Base-by-base conservation (phyloP, 495 filamentous ascomycete genomes). In the Aspergillus hancockii region DNA sequence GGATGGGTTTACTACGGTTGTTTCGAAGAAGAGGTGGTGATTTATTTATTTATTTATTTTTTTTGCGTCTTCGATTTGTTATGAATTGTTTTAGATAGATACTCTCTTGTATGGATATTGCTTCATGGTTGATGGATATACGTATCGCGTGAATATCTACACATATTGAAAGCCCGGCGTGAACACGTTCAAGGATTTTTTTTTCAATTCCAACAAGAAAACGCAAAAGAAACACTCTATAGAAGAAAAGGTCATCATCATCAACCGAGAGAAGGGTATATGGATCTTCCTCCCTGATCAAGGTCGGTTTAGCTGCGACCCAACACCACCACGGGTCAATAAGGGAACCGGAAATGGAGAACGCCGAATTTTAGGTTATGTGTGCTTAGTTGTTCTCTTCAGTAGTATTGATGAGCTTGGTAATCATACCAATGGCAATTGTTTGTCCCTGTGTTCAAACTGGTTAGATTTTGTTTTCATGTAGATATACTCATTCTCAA, bases 401-500 rank as follows among this genome's bases (percentile, higher is more conserved):
- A 2, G 2, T 71, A 2, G 2, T 71, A 14, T 71, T 74, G 68
- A 88, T 83, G 30, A 97, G 82, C 80, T 91, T 97, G 50, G 88
- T 96, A 71, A 97, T 92, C 83, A 96, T 97, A 71, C 92, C 92
- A 73, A 97, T 97, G 43, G 92, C 92, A 75, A 97, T 92, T 4
- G 92, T 97, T 90, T 96, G 91, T 55, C 92, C 92, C 90, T 92
- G 59, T 18, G 43, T 43, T 50, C 71, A 58, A 66, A 64, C 32
- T 58, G 51, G 59, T 65, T 63, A 34, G 32, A 38, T 28, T 49
- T 57, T 54, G 52, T 1, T 30, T 28, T 59, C 36, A 61, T 65
- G 61, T 72, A 53, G 5, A 49, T 19, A 13, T 30, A 32, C 10
- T 28, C 25, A 28, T 3, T 28, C 25, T 7, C 19, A 23, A 60